Conservation (phyloP, 2,329 filamentous ascomycete species). For the Fusarium chaquense region DNA sequence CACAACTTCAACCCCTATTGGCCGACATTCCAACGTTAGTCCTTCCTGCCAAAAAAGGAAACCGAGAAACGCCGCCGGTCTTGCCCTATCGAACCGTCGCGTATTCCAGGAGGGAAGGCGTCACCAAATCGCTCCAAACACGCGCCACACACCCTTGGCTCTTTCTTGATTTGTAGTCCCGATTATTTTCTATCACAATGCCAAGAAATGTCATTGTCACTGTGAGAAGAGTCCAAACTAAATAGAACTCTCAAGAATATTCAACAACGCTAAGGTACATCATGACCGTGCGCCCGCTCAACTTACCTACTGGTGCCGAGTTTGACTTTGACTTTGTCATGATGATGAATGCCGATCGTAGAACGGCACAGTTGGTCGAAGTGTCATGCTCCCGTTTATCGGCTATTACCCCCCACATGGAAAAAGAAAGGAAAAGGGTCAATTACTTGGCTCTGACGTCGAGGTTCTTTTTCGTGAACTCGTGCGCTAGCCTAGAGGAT, state of each 20-base stretch:
- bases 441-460: neutral
- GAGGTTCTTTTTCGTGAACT: constrained; percentile 3
- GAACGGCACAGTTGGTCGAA: constrained; percentile 4
- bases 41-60: constrained; percentile 37
- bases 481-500: neutral
- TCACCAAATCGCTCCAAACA: constrained; percentile 27
- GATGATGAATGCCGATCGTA: constrained; percentile 30
- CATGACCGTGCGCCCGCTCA: neutral
- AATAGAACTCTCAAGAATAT: neutral
- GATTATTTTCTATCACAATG: constrained; percentile 20
- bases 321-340: neutral
- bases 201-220: constrained; percentile 15
- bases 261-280: neutral
- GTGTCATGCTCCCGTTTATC: constrained; percentile 11
- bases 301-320: neutral
- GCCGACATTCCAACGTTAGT: constrained; percentile 13
- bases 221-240: neutral
- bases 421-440: constrained; percentile 5
- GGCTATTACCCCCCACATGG: constrained; percentile 5
- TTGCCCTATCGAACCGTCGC: constrained; percentile 33
- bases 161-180: constrained; percentile 8
- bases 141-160: constrained; percentile 14
- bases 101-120: constrained; percentile 26
- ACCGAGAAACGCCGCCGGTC: constrained; percentile 35
- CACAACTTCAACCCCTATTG: constrained; percentile 28